These are phyloP conservation scores for Selaginella tamariscina DNA, from an alignment of 75 land plant genomes.

Conservation along the genomic window DNA sequence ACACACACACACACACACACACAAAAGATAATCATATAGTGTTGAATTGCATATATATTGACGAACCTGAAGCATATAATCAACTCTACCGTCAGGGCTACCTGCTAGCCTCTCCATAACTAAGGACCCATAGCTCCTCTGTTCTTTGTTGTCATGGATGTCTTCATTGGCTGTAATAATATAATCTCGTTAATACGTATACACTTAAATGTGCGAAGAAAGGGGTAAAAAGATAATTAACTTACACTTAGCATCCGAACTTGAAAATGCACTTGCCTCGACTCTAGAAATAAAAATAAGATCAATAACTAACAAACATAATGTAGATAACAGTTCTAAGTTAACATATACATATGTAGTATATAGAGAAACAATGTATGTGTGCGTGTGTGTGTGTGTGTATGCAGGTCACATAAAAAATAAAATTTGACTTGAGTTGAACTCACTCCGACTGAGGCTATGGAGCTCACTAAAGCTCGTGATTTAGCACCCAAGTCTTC, in stretches of 20 bases:
- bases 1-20: no score
- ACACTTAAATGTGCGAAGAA: not conserved
- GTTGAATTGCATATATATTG: not conserved
- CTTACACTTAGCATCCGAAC: not conserved
- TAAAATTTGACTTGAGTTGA: not conserved
- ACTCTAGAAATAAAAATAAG: not conserved
- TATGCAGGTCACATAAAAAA: no score
- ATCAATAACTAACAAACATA: not conserved
- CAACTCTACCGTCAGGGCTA: constrained; percentile 63
- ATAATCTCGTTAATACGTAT: no score
- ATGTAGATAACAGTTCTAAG: no score
- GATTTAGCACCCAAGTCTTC: constrained; percentile 65
- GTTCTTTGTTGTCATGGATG: constrained; percentile 14
- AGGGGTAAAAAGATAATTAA: not conserved
- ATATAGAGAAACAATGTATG: no score
- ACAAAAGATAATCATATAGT: no score
- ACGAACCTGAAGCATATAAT: constrained; percentile 77
- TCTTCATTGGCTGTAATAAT: not conserved
- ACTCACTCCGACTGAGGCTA: constrained; percentile 49
- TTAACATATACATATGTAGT: no score
- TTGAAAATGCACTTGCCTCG: not conserved
- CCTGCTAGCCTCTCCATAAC: constrained; percentile 86
- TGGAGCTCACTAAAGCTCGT: constrained; percentile 34
- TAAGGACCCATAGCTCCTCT: constrained; percentile 58
- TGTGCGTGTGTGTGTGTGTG: no score